phyloP scores from a whole-genome alignment of 768 basidiomycete species.

The Dacryopinax spathularia region DNA sequence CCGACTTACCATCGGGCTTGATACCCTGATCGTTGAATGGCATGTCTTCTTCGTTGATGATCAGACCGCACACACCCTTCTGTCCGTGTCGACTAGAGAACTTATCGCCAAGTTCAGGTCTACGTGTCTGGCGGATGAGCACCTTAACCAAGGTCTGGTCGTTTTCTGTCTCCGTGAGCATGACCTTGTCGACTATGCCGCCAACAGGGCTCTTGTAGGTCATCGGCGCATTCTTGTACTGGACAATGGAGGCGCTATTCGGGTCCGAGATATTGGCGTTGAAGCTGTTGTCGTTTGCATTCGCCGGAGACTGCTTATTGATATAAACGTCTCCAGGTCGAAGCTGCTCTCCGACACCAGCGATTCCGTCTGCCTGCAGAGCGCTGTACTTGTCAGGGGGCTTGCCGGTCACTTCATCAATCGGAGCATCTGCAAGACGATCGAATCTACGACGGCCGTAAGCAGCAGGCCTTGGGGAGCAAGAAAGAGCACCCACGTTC shows the following conservation, averaged over 20 bases:
- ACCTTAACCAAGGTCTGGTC: constrained; percentile 96
- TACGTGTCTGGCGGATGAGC: constrained; percentile 86
- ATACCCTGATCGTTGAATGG: constrained; percentile 98
- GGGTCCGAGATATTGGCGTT: constrained; percentile 42
- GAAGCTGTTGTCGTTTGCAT: constrained; percentile 83
- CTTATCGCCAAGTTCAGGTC: constrained; percentile 95
- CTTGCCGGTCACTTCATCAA: constrained; percentile 60
- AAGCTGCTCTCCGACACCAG: constrained; percentile 87
- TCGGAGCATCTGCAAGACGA: constrained; percentile 81
- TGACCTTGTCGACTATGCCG: constrained; percentile 91
- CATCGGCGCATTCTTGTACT: constrained; percentile 87
- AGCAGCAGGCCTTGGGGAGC: background rate
- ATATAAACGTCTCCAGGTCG: constrained; percentile 88
- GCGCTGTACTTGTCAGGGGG: constrained; percentile 76
- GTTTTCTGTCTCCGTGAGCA: constrained; percentile 93
- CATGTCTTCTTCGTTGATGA: constrained; percentile 98
- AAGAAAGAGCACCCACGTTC: constrained; percentile 53
- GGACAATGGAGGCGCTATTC: constrained; percentile 46
- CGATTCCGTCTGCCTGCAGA: constrained; percentile 83
- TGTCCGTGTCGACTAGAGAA: constrained; percentile 97
- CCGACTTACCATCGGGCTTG: constrained; percentile 50
- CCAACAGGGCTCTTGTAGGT: constrained; percentile 87
- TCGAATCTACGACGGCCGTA: constrained; percentile 47
- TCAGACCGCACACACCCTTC: constrained; percentile 96
- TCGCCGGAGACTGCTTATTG: constrained; percentile 91